Base-by-base conservation (phyloP, 2,329 filamentous ascomycete species). In the Amauroascus verrucosus region DNA sequence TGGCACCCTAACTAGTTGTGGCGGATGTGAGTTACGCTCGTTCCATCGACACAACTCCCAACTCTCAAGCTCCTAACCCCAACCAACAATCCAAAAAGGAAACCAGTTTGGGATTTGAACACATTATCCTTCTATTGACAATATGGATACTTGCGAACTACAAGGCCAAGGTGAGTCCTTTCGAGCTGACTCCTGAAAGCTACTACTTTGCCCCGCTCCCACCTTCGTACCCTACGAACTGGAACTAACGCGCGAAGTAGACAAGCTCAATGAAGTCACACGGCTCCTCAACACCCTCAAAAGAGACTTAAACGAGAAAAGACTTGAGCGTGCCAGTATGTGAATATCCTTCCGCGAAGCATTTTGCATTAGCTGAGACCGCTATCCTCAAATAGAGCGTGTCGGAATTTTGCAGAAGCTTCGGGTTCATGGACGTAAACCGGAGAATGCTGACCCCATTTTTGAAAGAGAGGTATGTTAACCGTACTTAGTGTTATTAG, bases 391-490 rank as follows among this genome's bases (percentile, higher is more conserved):
- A 35, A 47, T 55, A 71, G 69, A 69, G 54, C 64, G 64, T n/a
- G 63, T 66, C 6, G 64, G 72, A 28, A 65, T 70, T 14, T 71
- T 83, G 18, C 70, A 76, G 49, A 69, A 88, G 61, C 75, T 96
- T 47, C 95, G 95, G 69, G 74, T 90, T 30, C 80, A 86, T 62
- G 85, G 89, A 6, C 82, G 89, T 56, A 82, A 85, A 61, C 80
- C 84, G 6, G 74, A 72, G 28, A 77, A 87, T 68, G 83, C 89
- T 26, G 85, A 85, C 54, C 85, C 88, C 1, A 91, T 97, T 54
- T 96, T 93, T 69, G 85, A 85, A n/a, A 78, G 80, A 67, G 75
- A 84, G 69, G 88, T 86, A 75, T 59, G 74, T 59, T 5, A 51
- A 40, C 2, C 13, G 24, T 41, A 41, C 3, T 13, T 24, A 9